Base-by-base conservation (phyloP, 169 alveolate species). In the Prorocentrum cordatum region DNA sequence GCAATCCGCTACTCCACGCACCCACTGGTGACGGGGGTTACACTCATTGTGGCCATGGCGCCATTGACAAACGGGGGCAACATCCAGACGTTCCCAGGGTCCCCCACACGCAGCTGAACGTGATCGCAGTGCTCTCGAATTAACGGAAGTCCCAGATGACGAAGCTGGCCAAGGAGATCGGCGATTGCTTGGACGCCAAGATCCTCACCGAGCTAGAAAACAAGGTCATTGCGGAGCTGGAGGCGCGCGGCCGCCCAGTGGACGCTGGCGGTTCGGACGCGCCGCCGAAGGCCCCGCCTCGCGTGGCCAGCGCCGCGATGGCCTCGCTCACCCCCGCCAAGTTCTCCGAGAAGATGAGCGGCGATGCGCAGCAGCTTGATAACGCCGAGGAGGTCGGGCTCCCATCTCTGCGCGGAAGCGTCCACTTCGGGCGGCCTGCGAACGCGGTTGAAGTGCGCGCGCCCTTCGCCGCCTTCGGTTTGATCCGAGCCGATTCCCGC, bases 111-210 rank as follows among this genome's bases (percentile, higher is more conserved):
- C 73, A 39, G 22, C 3, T 64, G 36, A 64, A 64, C 29, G 22
- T 64, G 29, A 64, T 64, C 18, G 73, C 73, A 4, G 18, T 32
- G 12, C 33, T 64, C 27, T 39, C 32, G 31, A 64, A 64, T 24
- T 64, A 64, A 18, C 42, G 73, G n/a, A 64, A 64, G 32, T 31
- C 47, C 27, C 73, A 64, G 73, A 64, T 31, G 47, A 64, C 73
- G 3, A 64, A 64, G 73, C 45, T 64, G 16, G 39, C 10, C 73
- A 64, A 64, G 73, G 26, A 7, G 9, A 3, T 64, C 18, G 45
- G 36, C n/a, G 73, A 64, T 9, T 39, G 26, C 24, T 27, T 64
- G 27, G 73, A 64, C 20, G 29, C 20, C 47, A 26, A 29, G 27
- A 32, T 64, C 29, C 47, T 47, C n/a, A 18, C 39, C 18, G 3